Conservation (phyloP, 495 filamentous ascomycete species). For the Tuber melanosporum region DNA sequence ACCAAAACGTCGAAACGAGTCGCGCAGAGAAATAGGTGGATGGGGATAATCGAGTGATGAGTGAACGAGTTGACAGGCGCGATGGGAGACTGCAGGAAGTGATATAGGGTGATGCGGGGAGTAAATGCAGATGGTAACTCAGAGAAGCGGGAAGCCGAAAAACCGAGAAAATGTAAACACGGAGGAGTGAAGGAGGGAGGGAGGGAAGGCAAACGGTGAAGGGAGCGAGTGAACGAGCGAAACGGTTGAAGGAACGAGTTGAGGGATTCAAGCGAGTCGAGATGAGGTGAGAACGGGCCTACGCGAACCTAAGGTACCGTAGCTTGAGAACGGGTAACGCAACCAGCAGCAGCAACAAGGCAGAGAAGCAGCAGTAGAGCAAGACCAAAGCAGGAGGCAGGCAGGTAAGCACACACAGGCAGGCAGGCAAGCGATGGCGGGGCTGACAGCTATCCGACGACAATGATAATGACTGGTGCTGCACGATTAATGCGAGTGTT, state of each 20-base stretch:
- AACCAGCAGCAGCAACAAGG: slow-evolving; percentile 28
- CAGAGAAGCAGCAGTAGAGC: neutral
- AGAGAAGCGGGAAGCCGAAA: slow-evolving; percentile 20
- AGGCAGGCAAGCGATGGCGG: slow-evolving; percentile 33
- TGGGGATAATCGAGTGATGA: slow-evolving; percentile 10
- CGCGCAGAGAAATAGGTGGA: slow-evolving; percentile 16
- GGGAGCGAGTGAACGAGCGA: slow-evolving; percentile 33
- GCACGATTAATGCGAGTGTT: slow-evolving; percentile 16
- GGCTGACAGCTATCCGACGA: slow-evolving; percentile 32
- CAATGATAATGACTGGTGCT: slow-evolving; percentile 21
- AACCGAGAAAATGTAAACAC: slow-evolving; percentile 25
- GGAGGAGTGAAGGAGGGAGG: slow-evolving; percentile 8
- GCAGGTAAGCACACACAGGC: slow-evolving; percentile 23
- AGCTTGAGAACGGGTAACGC: slow-evolving; percentile 33
- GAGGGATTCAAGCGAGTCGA: slow-evolving; percentile 30
- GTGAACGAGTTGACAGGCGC: slow-evolving; percentile 44
- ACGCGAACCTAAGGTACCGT: slow-evolving; percentile 26
- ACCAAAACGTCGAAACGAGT: slow-evolving; percentile 25
- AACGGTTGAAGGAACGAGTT: slow-evolving; percentile 28
- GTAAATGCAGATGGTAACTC: slow-evolving; percentile 22
- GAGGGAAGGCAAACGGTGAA: slow-evolving; percentile 32
- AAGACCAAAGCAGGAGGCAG: slow-evolving; percentile 12
- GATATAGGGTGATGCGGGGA: slow-evolving; percentile 26
- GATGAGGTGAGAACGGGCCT: slow-evolving; percentile 17
- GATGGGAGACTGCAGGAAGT: slow-evolving; percentile 43